phyloP scores from a whole-genome alignment of 345 rosid genomes.

The Pugionium dolabratum region DNA sequence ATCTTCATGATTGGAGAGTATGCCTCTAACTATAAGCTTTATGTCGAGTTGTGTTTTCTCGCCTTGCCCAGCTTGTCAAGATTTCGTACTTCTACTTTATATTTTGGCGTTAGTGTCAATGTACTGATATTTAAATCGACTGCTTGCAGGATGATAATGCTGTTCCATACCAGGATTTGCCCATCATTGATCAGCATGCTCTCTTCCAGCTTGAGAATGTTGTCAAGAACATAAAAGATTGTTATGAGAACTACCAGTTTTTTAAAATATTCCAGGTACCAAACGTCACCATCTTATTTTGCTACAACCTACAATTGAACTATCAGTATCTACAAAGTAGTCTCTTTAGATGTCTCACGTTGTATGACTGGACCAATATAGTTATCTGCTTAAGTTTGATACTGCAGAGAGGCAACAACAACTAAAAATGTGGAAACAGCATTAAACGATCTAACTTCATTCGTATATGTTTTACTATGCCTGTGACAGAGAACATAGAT shows the following conservation, averaged over 20 bases:
- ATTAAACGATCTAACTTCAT: not conserved
- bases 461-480: not conserved
- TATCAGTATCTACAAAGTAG: not conserved
- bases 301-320: not conserved
- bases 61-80: not conserved
- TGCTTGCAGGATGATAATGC: slow-evolving; percentile 68
- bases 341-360: slow-evolving; percentile 17
- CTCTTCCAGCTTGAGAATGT: slow-evolving; percentile 86
- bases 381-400: slow-evolving; percentile 12
- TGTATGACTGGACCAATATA: not conserved
- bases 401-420: not conserved
- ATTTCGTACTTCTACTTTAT: slow-evolving; percentile 12
- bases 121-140: not conserved
- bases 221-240: slow-evolving; percentile 65
- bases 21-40: slow-evolving; percentile 32
- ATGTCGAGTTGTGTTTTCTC: not conserved
- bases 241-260: slow-evolving; percentile 83
- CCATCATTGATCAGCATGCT: slow-evolving; percentile 87
- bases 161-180: slow-evolving; percentile 72
- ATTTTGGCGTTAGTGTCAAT: not conserved
- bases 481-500: slow-evolving; percentile 5
- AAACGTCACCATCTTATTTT: slow-evolving; percentile 17
- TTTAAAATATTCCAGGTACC: slow-evolving; percentile 90
- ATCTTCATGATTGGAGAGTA: slow-evolving; percentile 97
- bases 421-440: not conserved